A percentile compares a stretch with the other conserved stretches of the same genome.
Evolutionary conservation across 2,329 filamentous ascomycete genomes (phyloP).

Genomic region (Aspergillus sp.): DNA sequence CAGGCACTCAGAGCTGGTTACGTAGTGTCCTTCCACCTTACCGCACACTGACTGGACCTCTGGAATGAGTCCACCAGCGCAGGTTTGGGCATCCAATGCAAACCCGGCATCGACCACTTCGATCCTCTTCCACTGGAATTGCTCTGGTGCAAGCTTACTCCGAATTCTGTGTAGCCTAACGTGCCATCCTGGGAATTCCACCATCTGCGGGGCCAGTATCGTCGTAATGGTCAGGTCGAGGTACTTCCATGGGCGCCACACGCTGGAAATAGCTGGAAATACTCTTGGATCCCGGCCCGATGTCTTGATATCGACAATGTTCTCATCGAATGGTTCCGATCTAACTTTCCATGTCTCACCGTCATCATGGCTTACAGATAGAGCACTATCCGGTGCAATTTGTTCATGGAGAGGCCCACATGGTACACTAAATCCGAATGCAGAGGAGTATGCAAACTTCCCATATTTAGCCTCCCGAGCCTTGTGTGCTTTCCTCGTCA

Average conservation of each 20-base stretch:
- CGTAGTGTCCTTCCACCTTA: neutral
- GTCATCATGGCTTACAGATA: slow-evolving; percentile 38
- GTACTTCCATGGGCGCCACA: slow-evolving; percentile 20
- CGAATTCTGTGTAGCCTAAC: slow-evolving; percentile 14
- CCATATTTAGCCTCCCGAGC: slow-evolving; percentile 47
- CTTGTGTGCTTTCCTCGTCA: slow-evolving; percentile 40
- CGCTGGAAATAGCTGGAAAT: neutral
- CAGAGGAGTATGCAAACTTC: slow-evolving; percentile 52
- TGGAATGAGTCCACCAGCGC: neutral
- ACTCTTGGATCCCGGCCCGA: too few relatives aligned
- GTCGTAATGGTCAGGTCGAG: slow-evolving; percentile 13
- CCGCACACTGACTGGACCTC: neutral
- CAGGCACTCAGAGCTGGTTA: neutral
- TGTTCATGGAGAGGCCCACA: slow-evolving; percentile 40
- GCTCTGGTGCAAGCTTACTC: neutral
- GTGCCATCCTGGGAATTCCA: slow-evolving; percentile 20
- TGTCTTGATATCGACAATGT: neutral
- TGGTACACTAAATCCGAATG: slow-evolving; percentile 48
- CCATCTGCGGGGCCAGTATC: slow-evolving; percentile 12
- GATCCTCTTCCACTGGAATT: neutral
- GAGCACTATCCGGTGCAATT: slow-evolving; percentile 41
- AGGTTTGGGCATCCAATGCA: slow-evolving; percentile 1
- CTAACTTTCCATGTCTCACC: slow-evolving; percentile 42
- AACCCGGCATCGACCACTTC: slow-evolving; percentile 7
- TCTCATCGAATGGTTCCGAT: slow-evolving; percentile 29